Conservation (phyloP, 2,329 filamentous ascomycete species). For the Pyricularia grisea region DNA sequence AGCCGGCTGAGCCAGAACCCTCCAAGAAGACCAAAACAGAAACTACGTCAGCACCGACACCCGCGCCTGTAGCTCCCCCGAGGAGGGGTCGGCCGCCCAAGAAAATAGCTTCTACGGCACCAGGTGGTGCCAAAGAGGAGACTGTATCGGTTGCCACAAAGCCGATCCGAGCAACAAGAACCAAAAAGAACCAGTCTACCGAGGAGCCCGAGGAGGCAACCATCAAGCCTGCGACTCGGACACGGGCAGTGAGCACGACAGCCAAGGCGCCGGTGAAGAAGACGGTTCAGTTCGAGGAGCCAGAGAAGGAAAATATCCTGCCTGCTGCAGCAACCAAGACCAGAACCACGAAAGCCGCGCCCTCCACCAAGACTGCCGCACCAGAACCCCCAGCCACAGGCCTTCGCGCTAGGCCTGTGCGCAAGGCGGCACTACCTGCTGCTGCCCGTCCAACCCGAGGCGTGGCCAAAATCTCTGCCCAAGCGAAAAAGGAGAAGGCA, state of each 20-base stretch:
- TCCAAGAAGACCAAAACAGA: conserved; percentile 15
- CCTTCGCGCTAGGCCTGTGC: conserved; percentile 20
- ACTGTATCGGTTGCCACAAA: neutral
- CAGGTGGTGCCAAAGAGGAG: conserved; percentile 15
- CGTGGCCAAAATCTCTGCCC: conserved; percentile 15
- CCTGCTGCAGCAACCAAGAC: conserved; percentile 24
- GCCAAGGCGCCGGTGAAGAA: conserved; percentile 44
- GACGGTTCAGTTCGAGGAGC: conserved; percentile 53
- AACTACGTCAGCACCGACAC: neutral
- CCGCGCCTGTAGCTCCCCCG: conserved; percentile 6
- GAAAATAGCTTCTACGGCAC: conserved; percentile 15
- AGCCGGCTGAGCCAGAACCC: conserved; percentile 24
- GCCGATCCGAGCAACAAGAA: conserved; percentile 20
- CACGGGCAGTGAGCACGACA: conserved; percentile 26
- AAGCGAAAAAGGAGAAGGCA: conserved; percentile 21
- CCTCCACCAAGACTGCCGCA: conserved; percentile 11
- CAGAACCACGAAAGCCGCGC: conserved; percentile 17
- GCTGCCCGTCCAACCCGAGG: conserved; percentile 7
- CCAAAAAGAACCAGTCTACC: conserved; percentile 7
- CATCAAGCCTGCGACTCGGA: conserved; percentile 25
- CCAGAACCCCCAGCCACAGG: conserved; percentile 16
- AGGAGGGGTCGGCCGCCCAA: conserved; percentile 21
- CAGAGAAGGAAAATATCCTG: conserved; percentile 54
- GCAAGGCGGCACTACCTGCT: conserved; percentile 6
- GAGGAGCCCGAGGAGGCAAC: conserved; percentile 4